Evolutionary conservation across 2,329 filamentous ascomycete species (phyloP).

Genomic region (Penicillium hordei): DNA sequence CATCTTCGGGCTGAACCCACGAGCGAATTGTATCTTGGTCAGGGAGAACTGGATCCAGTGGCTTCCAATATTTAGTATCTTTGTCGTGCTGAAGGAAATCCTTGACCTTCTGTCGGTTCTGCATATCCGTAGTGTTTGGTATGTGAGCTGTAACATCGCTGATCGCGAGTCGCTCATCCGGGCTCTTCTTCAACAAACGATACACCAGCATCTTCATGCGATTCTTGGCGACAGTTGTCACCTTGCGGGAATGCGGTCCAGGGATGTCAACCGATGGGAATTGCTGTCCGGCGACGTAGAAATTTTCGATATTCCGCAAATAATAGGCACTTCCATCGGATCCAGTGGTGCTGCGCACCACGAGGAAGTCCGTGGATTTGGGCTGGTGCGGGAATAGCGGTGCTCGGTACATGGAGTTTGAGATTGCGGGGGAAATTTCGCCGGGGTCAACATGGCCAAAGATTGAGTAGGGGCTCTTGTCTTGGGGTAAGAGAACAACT

Average conservation of each 20-base stretch:
- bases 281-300: conserved; percentile 88
- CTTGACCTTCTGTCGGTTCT: conserved; percentile 94
- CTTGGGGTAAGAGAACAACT: conserved; percentile 82
- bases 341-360: conserved; percentile 78
- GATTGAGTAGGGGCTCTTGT: conserved; percentile 92
- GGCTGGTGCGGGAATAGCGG: conserved; percentile 86
- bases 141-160: conserved; percentile 90
- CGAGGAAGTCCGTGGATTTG: conserved; percentile 78
- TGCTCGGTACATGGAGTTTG: conserved; percentile 93
- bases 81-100: conserved; percentile 93
- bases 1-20: conserved; percentile 93
- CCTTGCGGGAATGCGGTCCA: conserved; percentile 87
- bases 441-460: conserved; percentile 92
- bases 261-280: conserved; percentile 91
- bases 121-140: conserved; percentile 87
- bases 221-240: conserved; percentile 96
- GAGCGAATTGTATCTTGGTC: conserved; percentile 77
- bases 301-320: conserved; percentile 83
- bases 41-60: conserved; percentile 69
- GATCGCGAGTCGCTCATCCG: conserved; percentile 67
- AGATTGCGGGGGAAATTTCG: conserved; percentile 83
- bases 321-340: conserved; percentile 76
- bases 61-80: conserved; percentile 81
- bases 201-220: conserved; percentile 95
- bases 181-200: conserved; percentile 77